phyloP scores from a whole-genome alignment of 1,284 basidiomycete species.

The Flammula alnicola region DNA sequence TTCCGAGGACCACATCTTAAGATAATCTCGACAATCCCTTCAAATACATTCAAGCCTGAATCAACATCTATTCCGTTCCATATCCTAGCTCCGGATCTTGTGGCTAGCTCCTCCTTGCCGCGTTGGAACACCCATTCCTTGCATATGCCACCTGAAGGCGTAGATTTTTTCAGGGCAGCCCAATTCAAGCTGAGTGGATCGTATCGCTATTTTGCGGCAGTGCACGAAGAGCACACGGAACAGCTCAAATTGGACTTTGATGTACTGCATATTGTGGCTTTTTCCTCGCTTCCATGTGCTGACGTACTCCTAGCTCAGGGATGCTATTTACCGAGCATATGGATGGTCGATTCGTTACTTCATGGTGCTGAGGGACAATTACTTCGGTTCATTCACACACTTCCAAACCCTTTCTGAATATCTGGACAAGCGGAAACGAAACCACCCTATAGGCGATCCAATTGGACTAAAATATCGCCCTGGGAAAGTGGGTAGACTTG shows the following conservation, averaged over 20 bases:
- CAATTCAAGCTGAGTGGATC: constrained; percentile 66
- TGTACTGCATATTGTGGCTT: constrained; percentile 46
- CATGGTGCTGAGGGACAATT: constrained; percentile 89
- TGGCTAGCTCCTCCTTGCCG: constrained; percentile 71
- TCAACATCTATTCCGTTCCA: constrained; percentile 71
- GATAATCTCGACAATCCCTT: constrained; percentile 61
- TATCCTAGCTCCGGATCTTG: constrained; percentile 63
- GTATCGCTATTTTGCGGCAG: constrained; percentile 75
- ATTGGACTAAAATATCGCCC: constrained; percentile 78
- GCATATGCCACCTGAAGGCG: constrained; percentile 62
- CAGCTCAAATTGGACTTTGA: constrained; percentile 73
- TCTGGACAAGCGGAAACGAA: constrained; percentile 65
- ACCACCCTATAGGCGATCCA: constrained; percentile 77
- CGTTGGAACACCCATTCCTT: constrained; percentile 87
- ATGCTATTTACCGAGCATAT: constrained; percentile 70
- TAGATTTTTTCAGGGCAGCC: constrained; percentile 63
- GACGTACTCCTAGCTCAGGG: constrained; percentile 42
- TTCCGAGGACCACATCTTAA: constrained; percentile 64
- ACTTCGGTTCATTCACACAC: constrained; percentile 90
- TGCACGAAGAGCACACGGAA: constrained; percentile 75
- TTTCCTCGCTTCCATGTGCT: constrained; percentile 4
- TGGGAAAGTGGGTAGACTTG: constrained; percentile 57
- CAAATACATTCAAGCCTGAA: constrained; percentile 75
- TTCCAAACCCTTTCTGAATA: constrained; percentile 89
- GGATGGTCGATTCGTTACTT: constrained; percentile 89